These are phyloP conservation scores for Geopyxis carbonaria DNA, from an alignment of 495 filamentous ascomycete genomes.

Conservation along the genomic window DNA sequence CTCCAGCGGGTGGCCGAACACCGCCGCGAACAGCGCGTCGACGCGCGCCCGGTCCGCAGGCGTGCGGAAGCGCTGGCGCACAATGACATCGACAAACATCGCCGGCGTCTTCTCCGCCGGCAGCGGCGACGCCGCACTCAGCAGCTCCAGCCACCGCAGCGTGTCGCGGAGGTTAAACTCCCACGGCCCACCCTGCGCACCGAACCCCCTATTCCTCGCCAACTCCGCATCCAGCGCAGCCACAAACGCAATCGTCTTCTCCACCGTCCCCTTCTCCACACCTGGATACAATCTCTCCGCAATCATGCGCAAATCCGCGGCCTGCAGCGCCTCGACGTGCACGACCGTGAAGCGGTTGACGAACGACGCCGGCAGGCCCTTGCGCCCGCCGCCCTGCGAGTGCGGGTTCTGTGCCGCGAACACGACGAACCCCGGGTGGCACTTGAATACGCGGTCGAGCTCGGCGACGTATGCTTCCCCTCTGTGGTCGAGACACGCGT, in stretches of 20 bases:
- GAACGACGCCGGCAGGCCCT: slow-evolving; percentile 87
- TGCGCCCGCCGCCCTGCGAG: slow-evolving; percentile 88
- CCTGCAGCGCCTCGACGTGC: slow-evolving; percentile 73
- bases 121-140: slow-evolving; percentile 39
- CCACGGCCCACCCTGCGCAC: slow-evolving; percentile 76
- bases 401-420: slow-evolving; percentile 98
- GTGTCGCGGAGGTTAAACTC: slow-evolving; percentile 94
- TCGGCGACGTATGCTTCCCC: slow-evolving; percentile 93
- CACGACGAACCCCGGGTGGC: slow-evolving; percentile 73
- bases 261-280: slow-evolving; percentile 37
- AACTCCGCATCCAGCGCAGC: slow-evolving; percentile 55
- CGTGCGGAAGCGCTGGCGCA: slow-evolving; percentile 73
- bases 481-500: slow-evolving; percentile 92
- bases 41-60: slow-evolving; percentile 46
- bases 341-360: slow-evolving; percentile 97
- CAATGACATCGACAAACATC: slow-evolving; percentile 65
- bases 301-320: slow-evolving; percentile 66
- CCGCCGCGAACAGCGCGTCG: slow-evolving; percentile 41
- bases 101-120: slow-evolving; percentile 36
- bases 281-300: slow-evolving; percentile 57
- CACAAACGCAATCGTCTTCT: slow-evolving; percentile 62
- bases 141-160: slow-evolving; percentile 68
- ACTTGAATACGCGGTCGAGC: slow-evolving; percentile 77
- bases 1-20: slow-evolving; percentile 31
- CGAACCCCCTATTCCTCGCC: slow-evolving; percentile 46